phyloP scores from a whole-genome alignment of 2,329 filamentous ascomycete genomes.

The Camptophora hylomeconis region DNA sequence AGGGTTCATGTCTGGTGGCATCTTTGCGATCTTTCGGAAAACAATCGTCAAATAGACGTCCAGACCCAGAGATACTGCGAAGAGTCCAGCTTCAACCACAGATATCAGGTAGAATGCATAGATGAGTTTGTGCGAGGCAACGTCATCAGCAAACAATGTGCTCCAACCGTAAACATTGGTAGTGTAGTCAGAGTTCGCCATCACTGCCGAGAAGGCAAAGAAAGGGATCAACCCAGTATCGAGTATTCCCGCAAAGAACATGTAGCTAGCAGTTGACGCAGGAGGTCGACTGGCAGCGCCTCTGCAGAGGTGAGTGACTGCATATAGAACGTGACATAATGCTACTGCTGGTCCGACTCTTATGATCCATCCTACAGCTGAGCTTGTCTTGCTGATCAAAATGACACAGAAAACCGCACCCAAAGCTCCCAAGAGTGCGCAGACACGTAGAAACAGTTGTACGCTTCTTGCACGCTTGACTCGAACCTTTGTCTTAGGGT shows the following conservation, averaged over 20 bases:
- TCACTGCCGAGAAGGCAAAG: constrained; percentile 45
- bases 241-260: constrained; percentile 64
- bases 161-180: constrained; percentile 43
- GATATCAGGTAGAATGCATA: constrained; percentile 56
- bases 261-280: constrained; percentile 74
- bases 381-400: constrained; percentile 55
- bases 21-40: constrained; percentile 67
- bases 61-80: constrained; percentile 55
- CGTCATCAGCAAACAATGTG: constrained; percentile 49
- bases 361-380: constrained; percentile 59
- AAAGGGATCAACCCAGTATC: constrained; percentile 56
- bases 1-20: constrained; percentile 93
- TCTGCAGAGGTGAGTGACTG: constrained; percentile 64
- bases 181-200: constrained; percentile 39
- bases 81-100: constrained; percentile 51
- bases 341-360: constrained; percentile 63
- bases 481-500: constrained; percentile 52
- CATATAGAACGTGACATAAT: constrained; percentile 60
- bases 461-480: constrained; percentile 56
- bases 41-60: constrained; percentile 63
- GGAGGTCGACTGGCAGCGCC: constrained; percentile 59
- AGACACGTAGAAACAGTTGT: constrained; percentile 55
- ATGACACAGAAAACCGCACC: constrained; percentile 66
- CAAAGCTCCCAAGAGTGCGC: constrained; percentile 55
- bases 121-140: constrained; percentile 46